Percentiles rank a stretch among this genome's conserved stretches.
Conservation (phyloP, 2,329 filamentous ascomycete genomes). For the Fragosphaeria purpurea region DNA sequence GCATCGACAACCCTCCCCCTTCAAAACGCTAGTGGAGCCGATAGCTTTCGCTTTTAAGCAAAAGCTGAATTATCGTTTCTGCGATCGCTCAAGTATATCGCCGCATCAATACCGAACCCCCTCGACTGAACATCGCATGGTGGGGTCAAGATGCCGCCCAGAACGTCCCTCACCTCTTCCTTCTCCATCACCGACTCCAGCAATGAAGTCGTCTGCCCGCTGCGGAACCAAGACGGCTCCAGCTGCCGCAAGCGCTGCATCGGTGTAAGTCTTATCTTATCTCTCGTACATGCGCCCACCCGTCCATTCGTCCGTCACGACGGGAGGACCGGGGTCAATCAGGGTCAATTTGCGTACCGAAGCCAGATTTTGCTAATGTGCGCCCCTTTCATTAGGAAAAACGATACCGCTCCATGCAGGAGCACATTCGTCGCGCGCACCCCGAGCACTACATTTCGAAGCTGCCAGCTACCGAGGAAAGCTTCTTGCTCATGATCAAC, state of each 20-base stretch:
- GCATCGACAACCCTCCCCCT: neutral
- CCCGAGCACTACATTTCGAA: constrained; percentile 96
- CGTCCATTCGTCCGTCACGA: too few species aligned
- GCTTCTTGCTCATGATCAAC: constrained; percentile 93
- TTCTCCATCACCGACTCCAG: constrained; percentile 87
- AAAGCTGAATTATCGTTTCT: neutral
- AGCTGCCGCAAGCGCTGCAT: constrained; percentile 96
- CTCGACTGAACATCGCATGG: constrained; percentile 32
- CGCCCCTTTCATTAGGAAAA: constrained; percentile 21
- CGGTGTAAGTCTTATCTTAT: constrained; percentile 61
- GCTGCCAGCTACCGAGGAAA: constrained; percentile 94
- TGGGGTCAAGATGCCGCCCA: constrained; percentile 74
- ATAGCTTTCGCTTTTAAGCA: neutral
- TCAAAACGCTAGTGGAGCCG: neutral
- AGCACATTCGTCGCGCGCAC: constrained; percentile 95
- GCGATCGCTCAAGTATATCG: constrained; percentile 1
- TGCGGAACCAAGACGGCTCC: constrained; percentile 92
- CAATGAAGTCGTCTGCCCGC: constrained; percentile 93
- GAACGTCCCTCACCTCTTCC: constrained; percentile 75
- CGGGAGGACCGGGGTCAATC: too few species aligned
- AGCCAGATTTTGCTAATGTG: too few species aligned
- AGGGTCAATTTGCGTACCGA: too few species aligned
- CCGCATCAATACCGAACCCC: neutral
- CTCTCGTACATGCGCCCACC: constrained; percentile 22
- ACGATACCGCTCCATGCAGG: constrained; percentile 91